Conservation (phyloP, 106 monocot species). For the Vanilla planifolia region DNA sequence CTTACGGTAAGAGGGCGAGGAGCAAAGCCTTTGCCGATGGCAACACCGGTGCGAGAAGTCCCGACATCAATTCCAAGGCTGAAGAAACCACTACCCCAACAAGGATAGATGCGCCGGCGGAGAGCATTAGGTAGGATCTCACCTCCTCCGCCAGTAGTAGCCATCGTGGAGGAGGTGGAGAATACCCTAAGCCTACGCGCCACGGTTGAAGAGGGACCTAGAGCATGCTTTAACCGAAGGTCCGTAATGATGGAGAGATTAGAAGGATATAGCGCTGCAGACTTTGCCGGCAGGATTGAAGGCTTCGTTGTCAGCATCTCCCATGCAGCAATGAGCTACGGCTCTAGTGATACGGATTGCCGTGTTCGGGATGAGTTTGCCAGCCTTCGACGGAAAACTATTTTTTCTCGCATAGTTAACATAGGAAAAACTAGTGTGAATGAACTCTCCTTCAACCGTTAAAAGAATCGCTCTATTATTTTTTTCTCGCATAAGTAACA, state of each 20-base stretch:
- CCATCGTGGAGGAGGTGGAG: neutral
- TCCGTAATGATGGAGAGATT: neutral
- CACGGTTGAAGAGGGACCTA: too few relatives aligned
- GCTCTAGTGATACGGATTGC: too few relatives aligned
- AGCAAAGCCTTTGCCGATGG: conserved; percentile 71
- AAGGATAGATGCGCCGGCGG: conserved; percentile 34
- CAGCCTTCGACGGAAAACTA: too few relatives aligned
- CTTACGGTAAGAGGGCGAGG: conserved; percentile 63
- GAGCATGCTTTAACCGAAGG: neutral
- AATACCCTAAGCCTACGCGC: neutral
- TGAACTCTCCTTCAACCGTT: too few relatives aligned
- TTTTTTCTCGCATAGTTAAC: too few relatives aligned
- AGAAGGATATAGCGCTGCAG: neutral
- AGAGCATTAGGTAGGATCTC: conserved; percentile 47
- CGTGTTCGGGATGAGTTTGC: too few relatives aligned
- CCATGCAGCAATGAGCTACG: too few relatives aligned
- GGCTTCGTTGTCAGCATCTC: neutral
- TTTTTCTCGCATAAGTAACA: too few relatives aligned
- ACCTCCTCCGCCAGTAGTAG: neutral
- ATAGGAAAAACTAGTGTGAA: too few relatives aligned
- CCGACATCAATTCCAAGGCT: conserved; percentile 92
- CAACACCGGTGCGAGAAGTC: conserved; percentile 60
- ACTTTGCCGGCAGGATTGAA: neutral
- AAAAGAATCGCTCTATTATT: too few relatives aligned
- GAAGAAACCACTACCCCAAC: conserved; percentile 52